phyloP scores from a whole-genome alignment of 345 rosid genomes.

The Salix arbutifolia region DNA sequence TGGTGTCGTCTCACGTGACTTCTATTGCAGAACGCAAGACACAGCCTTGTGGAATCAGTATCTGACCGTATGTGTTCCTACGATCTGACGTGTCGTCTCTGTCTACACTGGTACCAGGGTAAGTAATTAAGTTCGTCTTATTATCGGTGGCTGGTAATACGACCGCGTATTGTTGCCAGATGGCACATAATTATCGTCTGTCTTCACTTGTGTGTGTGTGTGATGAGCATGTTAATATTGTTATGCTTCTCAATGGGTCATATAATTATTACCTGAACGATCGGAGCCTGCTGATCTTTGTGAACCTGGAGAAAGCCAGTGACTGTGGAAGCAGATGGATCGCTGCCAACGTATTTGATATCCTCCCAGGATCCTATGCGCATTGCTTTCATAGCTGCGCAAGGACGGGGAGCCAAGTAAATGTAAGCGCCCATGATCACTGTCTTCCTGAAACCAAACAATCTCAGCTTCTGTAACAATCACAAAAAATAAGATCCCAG shows the following conservation, averaged over 20 bases:
- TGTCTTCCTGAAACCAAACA: slow-evolving; percentile 81
- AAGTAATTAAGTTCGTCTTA: background rate
- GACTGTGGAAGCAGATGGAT: slow-evolving; percentile 72
- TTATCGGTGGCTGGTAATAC: too few species aligned
- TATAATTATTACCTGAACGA: slow-evolving; percentile 24
- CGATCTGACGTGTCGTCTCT: background rate
- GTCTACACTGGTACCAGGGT: background rate
- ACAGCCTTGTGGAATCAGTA: background rate
- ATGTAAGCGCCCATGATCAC: slow-evolving; percentile 73
- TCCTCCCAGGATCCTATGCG: slow-evolving; percentile 50
- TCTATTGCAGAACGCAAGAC: background rate
- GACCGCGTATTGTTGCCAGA: too few species aligned
- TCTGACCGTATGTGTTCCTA: background rate
- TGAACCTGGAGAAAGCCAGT: slow-evolving; percentile 56
- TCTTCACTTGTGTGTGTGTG: too few species aligned
- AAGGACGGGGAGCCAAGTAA: slow-evolving; percentile 55
- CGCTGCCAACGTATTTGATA: slow-evolving; percentile 58
- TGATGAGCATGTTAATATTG: too few species aligned
- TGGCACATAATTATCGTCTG: too few species aligned
- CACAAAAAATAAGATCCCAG: background rate
- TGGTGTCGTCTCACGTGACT: background rate
- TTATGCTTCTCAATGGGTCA: background rate
- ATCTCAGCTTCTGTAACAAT: slow-evolving; percentile 49
- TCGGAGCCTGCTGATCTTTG: slow-evolving; percentile 53
- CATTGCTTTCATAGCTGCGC: slow-evolving; percentile 50